Conservation (phyloP, 352 stramenopile species). For the Aphanomyces euteiches region DNA sequence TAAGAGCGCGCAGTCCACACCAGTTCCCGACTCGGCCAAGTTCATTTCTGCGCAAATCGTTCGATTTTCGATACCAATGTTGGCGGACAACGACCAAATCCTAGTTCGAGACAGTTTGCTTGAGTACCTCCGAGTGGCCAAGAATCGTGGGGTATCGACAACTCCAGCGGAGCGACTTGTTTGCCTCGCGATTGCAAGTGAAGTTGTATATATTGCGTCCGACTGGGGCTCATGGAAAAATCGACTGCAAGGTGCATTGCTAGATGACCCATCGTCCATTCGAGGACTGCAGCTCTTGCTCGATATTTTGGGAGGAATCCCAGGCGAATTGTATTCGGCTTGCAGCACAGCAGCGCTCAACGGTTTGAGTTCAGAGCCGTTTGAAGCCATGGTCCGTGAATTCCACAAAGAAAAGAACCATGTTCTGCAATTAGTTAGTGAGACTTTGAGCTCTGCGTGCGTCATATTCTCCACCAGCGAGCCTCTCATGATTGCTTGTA, state of each 20-base stretch:
- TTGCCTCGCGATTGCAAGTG: slow-evolving; percentile 22
- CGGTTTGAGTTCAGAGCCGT: background rate
- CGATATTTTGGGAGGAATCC: slow-evolving; percentile 23
- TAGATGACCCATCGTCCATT: background rate
- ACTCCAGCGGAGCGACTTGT: slow-evolving; percentile 22
- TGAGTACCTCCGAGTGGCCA: slow-evolving; percentile 2
- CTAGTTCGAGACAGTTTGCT: slow-evolving; percentile 22
- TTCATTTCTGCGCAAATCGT: slow-evolving; percentile 28
- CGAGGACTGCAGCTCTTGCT: slow-evolving; percentile 22
- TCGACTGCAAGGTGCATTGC: slow-evolving; percentile 9
- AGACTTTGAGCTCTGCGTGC: slow-evolving; percentile 20
- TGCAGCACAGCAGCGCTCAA: slow-evolving; percentile 1
- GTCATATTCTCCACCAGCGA: background rate
- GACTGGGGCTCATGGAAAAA: slow-evolving; percentile 27
- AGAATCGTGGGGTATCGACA: background rate
- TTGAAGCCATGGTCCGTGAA: slow-evolving; percentile 12
- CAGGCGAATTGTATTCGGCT: slow-evolving; percentile 20
- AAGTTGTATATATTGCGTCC: slow-evolving; percentile 21
- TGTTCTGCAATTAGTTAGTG: slow-evolving; percentile 11
- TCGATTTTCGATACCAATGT: slow-evolving; percentile 2
- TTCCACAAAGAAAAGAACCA: slow-evolving; percentile 21
- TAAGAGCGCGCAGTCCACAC: background rate
- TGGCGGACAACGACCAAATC: slow-evolving; percentile 14
- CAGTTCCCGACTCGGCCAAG: slow-evolving; percentile 11
- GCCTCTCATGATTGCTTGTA: background rate